Conservation (phyloP, 2,329 filamentous ascomycete genomes). For the Claviceps digitariae region DNA sequence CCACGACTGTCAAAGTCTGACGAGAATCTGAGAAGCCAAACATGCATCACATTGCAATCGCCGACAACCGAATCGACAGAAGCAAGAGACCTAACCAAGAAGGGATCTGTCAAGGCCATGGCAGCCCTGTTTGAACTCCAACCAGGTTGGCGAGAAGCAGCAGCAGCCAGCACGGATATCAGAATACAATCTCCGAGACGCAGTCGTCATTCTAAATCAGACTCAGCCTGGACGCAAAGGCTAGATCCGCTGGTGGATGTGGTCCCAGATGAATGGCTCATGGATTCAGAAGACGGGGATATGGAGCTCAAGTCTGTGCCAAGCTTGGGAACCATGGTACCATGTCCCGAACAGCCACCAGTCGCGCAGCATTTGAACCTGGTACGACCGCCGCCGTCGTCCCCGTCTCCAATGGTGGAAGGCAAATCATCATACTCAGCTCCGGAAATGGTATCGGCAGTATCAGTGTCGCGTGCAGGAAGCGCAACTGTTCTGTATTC, state of each 20-base stretch:
- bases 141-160: neutral
- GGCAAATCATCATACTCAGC: neutral
- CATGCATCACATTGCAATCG: neutral
- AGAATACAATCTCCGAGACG: neutral
- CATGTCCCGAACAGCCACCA: slow-evolving; percentile 22
- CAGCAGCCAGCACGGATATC: neutral
- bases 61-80: slow-evolving; percentile 8
- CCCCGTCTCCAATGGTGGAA: slow-evolving; percentile 10
- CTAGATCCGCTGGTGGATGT: neutral
- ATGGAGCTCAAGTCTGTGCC: slow-evolving; percentile 11
- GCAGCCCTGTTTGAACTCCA: slow-evolving; percentile 36
- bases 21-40: slow-evolving; percentile 4
- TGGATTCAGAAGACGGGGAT: neutral
- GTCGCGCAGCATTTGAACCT: slow-evolving; percentile 25
- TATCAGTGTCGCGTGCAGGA: slow-evolving; percentile 8
- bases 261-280: neutral
- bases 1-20: slow-evolving; percentile 7
- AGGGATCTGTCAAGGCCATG: slow-evolving; percentile 32
- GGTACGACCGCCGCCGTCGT: slow-evolving; percentile 19
- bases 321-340: slow-evolving; percentile 25
- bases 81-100: slow-evolving; percentile 13
- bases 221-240: slow-evolving; percentile 3
- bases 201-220: slow-evolving; percentile 4
- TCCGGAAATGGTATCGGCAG: neutral
- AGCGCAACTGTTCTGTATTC: slow-evolving; percentile 27